Conservation (phyloP, 768 basidiomycete genomes). For the Xerocomus potaroensis region DNA sequence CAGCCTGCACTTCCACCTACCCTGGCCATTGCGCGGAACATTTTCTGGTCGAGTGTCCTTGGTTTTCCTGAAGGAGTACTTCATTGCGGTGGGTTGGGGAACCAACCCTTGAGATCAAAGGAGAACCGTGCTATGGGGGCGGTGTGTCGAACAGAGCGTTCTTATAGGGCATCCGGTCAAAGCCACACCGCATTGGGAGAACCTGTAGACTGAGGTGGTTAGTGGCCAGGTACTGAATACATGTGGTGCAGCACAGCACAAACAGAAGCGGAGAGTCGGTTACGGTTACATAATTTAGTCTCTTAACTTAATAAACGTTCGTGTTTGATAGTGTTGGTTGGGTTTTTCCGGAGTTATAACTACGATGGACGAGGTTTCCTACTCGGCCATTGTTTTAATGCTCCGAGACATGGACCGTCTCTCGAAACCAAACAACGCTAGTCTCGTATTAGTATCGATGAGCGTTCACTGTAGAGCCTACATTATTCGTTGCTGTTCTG, state of each 20-base stretch:
- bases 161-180: no score
- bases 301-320: no score
- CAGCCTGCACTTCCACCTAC: conserved; percentile 1
- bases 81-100: conserved; percentile 10
- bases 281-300: no score
- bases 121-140: neutral
- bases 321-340: no score
- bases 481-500: conserved; percentile 4
- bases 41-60: neutral
- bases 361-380: conserved; percentile 65
- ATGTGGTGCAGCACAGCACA: no score
- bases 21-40: neutral
- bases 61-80: conserved; percentile 5
- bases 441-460: conserved; percentile 14
- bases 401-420: conserved; percentile 65
- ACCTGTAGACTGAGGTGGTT: no score
- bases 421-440: conserved; percentile 59
- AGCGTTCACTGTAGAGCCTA: conserved; percentile 34
- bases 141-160: neutral
- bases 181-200: no score
- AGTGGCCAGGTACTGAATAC: no score
- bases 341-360: conserved; percentile 71
- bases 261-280: no score
- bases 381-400: conserved; percentile 81
- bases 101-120: neutral